Evolutionary conservation across 1,284 basidiomycete genomes (phyloP).

Genomic region (Rhodotorula sp.): DNA sequence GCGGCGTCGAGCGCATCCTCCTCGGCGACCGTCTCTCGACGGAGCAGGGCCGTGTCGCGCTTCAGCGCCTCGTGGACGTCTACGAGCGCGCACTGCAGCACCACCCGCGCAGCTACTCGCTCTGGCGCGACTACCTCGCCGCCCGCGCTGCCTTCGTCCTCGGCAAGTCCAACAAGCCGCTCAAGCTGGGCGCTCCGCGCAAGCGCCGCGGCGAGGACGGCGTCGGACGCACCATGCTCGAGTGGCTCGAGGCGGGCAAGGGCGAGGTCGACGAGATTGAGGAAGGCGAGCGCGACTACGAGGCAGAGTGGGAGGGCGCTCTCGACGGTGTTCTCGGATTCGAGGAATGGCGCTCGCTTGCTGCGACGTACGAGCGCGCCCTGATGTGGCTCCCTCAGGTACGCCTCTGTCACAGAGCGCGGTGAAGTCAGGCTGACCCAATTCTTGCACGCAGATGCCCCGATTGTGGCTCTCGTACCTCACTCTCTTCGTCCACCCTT

Average conservation of each 20-base stretch:
- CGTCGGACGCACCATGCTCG: constrained; percentile 36
- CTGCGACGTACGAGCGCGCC: constrained; percentile 87
- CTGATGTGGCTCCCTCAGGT: constrained; percentile 91
- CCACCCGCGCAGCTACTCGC: constrained; percentile 86
- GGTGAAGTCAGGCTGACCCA: neutral
- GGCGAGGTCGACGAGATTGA: constrained; percentile 56
- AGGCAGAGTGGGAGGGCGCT: constrained; percentile 68
- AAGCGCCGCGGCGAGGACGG: constrained; percentile 54
- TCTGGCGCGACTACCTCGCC: constrained; percentile 91
- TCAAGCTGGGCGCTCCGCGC: constrained; percentile 52
- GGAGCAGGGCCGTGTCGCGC: constrained; percentile 39
- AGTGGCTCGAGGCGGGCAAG: constrained; percentile 51
- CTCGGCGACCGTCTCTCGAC: constrained; percentile 48
- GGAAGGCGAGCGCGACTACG: constrained; percentile 57
- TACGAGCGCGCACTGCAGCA: constrained; percentile 88
- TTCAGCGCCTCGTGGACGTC: constrained; percentile 59
- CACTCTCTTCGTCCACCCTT: constrained; percentile 84
- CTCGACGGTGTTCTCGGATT: constrained; percentile 86
- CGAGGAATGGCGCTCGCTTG: constrained; percentile 89
- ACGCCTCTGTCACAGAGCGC: constrained; percentile 49
- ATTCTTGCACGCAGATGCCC: constrained; percentile 65
- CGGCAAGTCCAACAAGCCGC: constrained; percentile 60
- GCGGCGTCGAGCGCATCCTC: constrained; percentile 49
- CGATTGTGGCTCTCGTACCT: constrained; percentile 92
- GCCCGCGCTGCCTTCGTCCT: constrained; percentile 83